Conservation (phyloP, 2,329 filamentous ascomycete genomes). For the Aspergillus tamarii region DNA sequence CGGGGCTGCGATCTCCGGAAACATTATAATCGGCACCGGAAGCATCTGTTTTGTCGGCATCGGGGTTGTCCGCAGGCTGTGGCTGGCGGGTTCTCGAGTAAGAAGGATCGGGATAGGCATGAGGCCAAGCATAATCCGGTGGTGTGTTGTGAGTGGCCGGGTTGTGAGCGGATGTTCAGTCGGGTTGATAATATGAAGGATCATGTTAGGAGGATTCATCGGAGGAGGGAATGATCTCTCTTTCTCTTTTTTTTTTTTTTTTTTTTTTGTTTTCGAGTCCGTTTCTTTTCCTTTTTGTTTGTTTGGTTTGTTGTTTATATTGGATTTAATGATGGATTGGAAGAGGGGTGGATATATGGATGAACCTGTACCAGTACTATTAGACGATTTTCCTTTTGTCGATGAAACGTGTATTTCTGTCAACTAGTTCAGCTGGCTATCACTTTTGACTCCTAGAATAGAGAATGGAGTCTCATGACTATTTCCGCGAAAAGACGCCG, state of each 20-base stretch:
- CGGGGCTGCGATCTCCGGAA: constrained; percentile 65
- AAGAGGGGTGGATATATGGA: neutral
- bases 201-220: constrained; percentile 50
- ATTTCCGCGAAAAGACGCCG: constrained; percentile 7
- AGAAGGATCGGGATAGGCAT: constrained; percentile 64
- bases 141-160: constrained; percentile 62
- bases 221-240: constrained; percentile 13
- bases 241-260: neutral
- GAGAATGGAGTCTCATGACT: constrained; percentile 1
- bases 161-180: constrained; percentile 62
- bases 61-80: constrained; percentile 60
- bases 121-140: constrained; percentile 66
- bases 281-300: neutral
- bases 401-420: constrained; percentile 3
- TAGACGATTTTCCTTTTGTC: neutral
- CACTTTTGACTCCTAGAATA: neutral
- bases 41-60: constrained; percentile 63
- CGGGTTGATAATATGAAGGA: constrained; percentile 65
- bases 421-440: constrained; percentile 1
- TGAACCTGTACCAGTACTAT: neutral
- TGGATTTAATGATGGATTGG: neutral
- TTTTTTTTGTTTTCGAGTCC: neutral
- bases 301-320: neutral
- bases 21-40: constrained; percentile 65
- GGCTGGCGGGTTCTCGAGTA: constrained; percentile 63